Evolutionary conservation across 2,329 filamentous ascomycete species (phyloP).

Genomic region (Endoconidiophora laricicola): DNA sequence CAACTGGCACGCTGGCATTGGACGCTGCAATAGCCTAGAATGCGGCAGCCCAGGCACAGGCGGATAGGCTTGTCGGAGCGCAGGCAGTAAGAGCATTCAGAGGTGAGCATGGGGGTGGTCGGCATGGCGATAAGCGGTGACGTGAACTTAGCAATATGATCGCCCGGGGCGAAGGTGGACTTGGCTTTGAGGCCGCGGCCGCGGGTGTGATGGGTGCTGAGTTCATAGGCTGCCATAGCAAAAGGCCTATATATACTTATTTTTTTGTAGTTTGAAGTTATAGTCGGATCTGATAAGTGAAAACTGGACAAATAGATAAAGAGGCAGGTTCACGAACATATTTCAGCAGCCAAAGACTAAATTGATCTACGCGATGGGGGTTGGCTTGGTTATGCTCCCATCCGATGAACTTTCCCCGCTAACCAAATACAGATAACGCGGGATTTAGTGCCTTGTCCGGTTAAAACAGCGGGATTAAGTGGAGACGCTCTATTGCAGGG

Average conservation of each 20-base stretch:
- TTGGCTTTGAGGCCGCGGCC: slow-evolving; percentile 32
- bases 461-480: too few species aligned
- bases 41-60: slow-evolving; percentile 36
- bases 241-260: background rate
- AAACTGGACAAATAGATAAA: background rate
- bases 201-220: background rate
- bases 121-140: slow-evolving; percentile 32
- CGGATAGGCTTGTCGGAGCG: slow-evolving; percentile 16
- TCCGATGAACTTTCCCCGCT: background rate
- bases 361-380: background rate
- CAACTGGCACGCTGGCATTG: slow-evolving; percentile 39
- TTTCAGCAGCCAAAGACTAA: background rate
- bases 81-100: slow-evolving; percentile 35
- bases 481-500: too few species aligned
- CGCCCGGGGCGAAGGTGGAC: slow-evolving; percentile 27
- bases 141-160: slow-evolving; percentile 28
- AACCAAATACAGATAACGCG: too few species aligned
- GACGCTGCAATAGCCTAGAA: slow-evolving; percentile 36
- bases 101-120: slow-evolving; percentile 24
- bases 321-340: background rate
- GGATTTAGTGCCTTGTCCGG: too few species aligned
- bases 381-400: background rate
- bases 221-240: slow-evolving; percentile 7
- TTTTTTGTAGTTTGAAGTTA: too few species aligned
- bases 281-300: background rate